Percentiles rank a stretch among this genome's conserved stretches.
These are phyloP conservation scores for Pleurotus pulmonarius DNA, from an alignment of 768 basidiomycete species.

Conservation along the genomic window DNA sequence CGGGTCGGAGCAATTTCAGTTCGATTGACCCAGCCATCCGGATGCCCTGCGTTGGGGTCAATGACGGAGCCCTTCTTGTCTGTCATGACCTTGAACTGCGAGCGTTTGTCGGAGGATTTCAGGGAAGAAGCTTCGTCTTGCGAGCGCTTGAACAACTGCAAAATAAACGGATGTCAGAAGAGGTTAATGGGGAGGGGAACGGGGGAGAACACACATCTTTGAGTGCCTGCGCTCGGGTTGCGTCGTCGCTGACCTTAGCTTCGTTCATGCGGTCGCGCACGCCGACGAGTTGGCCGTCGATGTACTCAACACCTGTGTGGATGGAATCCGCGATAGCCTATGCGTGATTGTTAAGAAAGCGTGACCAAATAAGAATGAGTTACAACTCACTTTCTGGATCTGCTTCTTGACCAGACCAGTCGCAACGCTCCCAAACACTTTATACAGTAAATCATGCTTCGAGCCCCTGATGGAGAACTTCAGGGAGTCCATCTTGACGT, in stretches of 20 bases:
- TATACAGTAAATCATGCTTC: constrained; percentile 87
- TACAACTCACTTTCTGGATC: constrained; percentile 33
- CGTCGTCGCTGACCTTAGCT: constrained; percentile 36
- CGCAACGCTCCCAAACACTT: constrained; percentile 73
- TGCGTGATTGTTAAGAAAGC: not conserved
- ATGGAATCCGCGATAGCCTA: constrained; percentile 56
- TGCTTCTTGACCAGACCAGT: constrained; percentile 79
- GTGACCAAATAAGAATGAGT: too few species aligned
- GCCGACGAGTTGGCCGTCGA: constrained; percentile 83
- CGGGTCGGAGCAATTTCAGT: constrained; percentile 27
- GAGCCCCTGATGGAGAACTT: constrained; percentile 88
- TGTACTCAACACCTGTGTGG: constrained; percentile 74
- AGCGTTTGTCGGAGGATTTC: constrained; percentile 21
- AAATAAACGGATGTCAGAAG: not conserved
- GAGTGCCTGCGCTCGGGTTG: constrained; percentile 43
- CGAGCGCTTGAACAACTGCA: constrained; percentile 55
- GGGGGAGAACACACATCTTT: constrained; percentile 42
- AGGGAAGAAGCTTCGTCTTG: constrained; percentile 32
- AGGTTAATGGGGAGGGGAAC: not conserved
- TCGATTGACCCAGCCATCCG: constrained; percentile 69
- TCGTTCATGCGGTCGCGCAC: constrained; percentile 75
- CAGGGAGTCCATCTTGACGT: constrained; percentile 80
- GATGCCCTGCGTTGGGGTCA: constrained; percentile 50
- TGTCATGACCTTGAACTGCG: constrained; percentile 77
- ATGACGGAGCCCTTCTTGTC: constrained; percentile 70